Evolutionary conservation across 768 basidiomycete species (phyloP).

Genomic region (Favolaschia claudopus): DNA sequence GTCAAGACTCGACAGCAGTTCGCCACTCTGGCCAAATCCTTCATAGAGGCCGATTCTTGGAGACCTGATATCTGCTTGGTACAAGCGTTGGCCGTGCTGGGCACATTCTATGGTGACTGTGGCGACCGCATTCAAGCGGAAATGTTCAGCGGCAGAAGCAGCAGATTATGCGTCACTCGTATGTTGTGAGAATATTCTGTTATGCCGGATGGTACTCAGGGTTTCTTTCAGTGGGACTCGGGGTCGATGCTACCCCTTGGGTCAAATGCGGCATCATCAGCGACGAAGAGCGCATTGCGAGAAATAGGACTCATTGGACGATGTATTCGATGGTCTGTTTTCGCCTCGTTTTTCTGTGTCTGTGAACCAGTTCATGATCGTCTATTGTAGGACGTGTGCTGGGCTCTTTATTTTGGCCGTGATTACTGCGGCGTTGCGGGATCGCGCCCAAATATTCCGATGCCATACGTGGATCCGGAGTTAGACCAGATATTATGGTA

Average conservation of each 20-base stretch:
- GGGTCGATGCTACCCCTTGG: slow-evolving; percentile 46
- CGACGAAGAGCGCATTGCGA: slow-evolving; percentile 42
- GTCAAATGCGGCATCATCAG: slow-evolving; percentile 47
- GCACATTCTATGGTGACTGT: slow-evolving; percentile 27
- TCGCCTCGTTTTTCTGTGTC: too few species aligned
- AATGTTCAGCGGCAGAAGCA: slow-evolving; percentile 17
- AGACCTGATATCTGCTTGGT: slow-evolving; percentile 31
- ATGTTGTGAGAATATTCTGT: background rate
- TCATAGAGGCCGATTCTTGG: slow-evolving; percentile 26
- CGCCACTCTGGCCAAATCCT: slow-evolving; percentile 17
- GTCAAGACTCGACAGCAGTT: slow-evolving; percentile 20
- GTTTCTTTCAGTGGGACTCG: slow-evolving; percentile 44
- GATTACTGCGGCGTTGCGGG: slow-evolving; percentile 45
- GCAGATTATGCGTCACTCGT: slow-evolving; percentile 15
- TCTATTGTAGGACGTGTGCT: slow-evolving; percentile 50
- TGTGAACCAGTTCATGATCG: background rate
- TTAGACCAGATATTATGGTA: slow-evolving; percentile 41
- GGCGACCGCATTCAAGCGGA: background rate
- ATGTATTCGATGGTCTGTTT: slow-evolving; percentile 39
- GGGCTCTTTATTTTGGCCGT: slow-evolving; percentile 54
- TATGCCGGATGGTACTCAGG: background rate
- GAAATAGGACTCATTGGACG: slow-evolving; percentile 52
- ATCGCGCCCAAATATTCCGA: slow-evolving; percentile 29
- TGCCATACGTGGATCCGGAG: slow-evolving; percentile 43
- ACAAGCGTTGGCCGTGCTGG: slow-evolving; percentile 29